Evolutionary conservation across 176 grass and related monocot genomes (phyloP).

Genomic region (Triticum aestivum): DNA sequence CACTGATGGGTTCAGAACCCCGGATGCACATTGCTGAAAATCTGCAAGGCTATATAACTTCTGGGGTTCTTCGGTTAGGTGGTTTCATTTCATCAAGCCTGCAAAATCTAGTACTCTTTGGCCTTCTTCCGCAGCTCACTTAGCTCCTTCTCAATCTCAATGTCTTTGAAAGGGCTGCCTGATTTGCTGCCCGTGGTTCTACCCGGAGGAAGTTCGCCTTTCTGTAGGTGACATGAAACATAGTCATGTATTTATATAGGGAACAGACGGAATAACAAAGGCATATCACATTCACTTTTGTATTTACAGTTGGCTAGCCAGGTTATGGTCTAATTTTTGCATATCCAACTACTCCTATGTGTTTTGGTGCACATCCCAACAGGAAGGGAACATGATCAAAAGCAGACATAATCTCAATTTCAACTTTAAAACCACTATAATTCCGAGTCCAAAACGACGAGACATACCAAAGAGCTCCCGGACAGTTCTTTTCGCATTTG

Average conservation of each 20-base stretch:
- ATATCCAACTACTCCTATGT: too few relatives aligned
- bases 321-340: background rate
- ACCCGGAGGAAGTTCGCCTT: constrained; percentile 85
- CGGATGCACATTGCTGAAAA: background rate
- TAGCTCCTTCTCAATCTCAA: constrained; percentile 82
- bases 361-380: too few relatives aligned
- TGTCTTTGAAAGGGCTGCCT: constrained; percentile 56
- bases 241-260: background rate
- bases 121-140: constrained; percentile 83
- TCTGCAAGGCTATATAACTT: constrained; percentile 8
- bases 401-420: background rate
- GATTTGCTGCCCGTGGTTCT: constrained; percentile 52
- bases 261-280: background rate
- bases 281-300: background rate
- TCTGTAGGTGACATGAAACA: constrained; percentile 39
- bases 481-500: constrained; percentile 75
- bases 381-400: too few relatives aligned
- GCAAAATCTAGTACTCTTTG: constrained; percentile 63
- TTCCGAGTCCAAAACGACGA: constrained; percentile 20
- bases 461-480: constrained; percentile 65
- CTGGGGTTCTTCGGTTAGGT: constrained; percentile 5
- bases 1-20: background rate
- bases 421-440: background rate
- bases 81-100: background rate
- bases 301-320: background rate